Base-by-base conservation (phyloP, 768 basidiomycete genomes). In the Termitomyces titanicus region DNA sequence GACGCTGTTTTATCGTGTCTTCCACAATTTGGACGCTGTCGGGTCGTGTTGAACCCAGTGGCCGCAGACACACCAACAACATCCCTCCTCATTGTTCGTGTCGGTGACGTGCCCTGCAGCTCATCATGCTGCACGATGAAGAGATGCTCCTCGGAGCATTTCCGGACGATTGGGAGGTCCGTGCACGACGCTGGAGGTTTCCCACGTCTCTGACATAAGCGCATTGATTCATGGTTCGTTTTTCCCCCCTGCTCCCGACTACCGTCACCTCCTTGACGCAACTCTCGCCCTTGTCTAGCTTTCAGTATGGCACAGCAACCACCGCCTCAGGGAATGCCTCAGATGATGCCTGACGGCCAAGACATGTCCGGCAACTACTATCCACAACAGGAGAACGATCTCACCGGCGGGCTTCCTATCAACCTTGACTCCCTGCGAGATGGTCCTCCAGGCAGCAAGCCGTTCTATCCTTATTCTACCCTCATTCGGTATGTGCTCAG, bases 401-500 rank as follows among this genome's bases (percentile, higher is more conserved):
- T 92, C 58, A 89, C 89, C 8, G 89, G 90, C 22, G 89, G 89
- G 22, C 77, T 92, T 31, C 90, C 90, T 48, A 89, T 93, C 65
- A 93, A 89, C 65, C 85, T 93, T 24, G 89, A 92, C 69, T 92
- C 91, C 3, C 76, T 93, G 53, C 79, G 91, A 51, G 91, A 94
- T 66, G 90, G 92, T 0, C 92, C 91, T 2, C 89, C 92, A 7
- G 91, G 92, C 45, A 90, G 84, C 68, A 94, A 94, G 69, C 91
- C 91, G 6, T 92, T 93, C 65, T 94, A 94, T 65, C 92, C 91
- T 2, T 94, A 94, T 67, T 93, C 91, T 3, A 94, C 91, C 33
- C 82, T 94, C 51, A 94, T 94, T 65, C 84, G 91, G 91, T 92
- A 68, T 54, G 86, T 78, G 18, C 55, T 44, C 24, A 54, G 47